Conservation (phyloP, 345 rosid species). For the Eucalyptus pauciflora region DNA sequence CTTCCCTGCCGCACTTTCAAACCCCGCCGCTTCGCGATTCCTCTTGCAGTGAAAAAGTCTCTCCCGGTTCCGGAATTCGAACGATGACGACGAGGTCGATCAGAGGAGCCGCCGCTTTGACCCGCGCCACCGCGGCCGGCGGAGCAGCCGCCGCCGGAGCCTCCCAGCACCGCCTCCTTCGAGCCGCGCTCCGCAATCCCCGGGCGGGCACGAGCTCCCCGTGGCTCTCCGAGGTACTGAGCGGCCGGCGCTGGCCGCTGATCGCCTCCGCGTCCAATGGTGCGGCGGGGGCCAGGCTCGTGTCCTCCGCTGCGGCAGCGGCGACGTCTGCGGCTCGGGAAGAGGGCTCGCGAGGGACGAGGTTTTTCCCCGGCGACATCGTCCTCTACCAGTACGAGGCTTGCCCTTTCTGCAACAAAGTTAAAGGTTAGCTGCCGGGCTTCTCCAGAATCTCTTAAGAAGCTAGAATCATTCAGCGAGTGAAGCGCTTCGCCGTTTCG, state of each 20-base stretch:
- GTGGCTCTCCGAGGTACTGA: slow-evolving; percentile 11
- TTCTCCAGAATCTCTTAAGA: neutral
- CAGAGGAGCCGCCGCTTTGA: slow-evolving; percentile 21
- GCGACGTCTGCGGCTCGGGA: slow-evolving; percentile 41
- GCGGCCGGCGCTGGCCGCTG: slow-evolving; percentile 4
- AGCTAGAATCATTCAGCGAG: neutral
- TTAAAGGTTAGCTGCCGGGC: slow-evolving; percentile 43
- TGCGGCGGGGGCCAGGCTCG: slow-evolving; percentile 29
- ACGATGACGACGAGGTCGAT: slow-evolving; percentile 36
- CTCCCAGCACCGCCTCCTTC: slow-evolving; percentile 23
- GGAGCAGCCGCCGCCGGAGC: neutral
- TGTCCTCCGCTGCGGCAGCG: slow-evolving; percentile 23
- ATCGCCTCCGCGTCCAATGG: slow-evolving; percentile 21
- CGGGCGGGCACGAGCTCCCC: slow-evolving; percentile 4
- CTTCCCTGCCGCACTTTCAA: neutral
- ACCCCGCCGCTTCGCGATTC: neutral
- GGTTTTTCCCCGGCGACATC: slow-evolving; percentile 47
- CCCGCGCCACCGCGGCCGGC: slow-evolving; percentile 13
- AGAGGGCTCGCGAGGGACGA: slow-evolving; percentile 23
- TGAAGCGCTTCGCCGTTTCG: neutral
- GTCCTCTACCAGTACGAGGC: slow-evolving; percentile 94
- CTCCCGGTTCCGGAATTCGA: neutral
- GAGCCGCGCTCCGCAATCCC: slow-evolving; percentile 15
- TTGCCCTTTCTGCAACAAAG: slow-evolving; percentile 95
- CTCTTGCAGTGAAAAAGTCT: neutral